Conservation (phyloP, 345 rosid genomes). For the rapeseed (Brassica napus) region Da-Ae NC_063446.1:41510501-41511000, state of each 20-base stretch:
- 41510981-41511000: constrained; percentile 33
- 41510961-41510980: constrained; percentile 30
- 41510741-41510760: constrained; percentile 12
- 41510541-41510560: constrained; percentile 36
- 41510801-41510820: constrained; percentile 20
- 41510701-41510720: constrained; percentile 17
- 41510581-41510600: constrained; percentile 14
- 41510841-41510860: constrained; percentile 37
- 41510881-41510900: constrained; percentile 43
- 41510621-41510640: background rate
- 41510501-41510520: constrained; percentile 87
- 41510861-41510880: constrained; percentile 34
- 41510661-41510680: constrained; percentile 4
- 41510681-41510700: constrained; percentile 21
- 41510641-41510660: constrained; percentile 7
- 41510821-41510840: constrained; percentile 43
- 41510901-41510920: constrained; percentile 52
- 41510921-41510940: constrained; percentile 56
- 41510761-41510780: constrained; percentile 9
- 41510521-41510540: constrained; percentile 77
- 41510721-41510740: constrained; percentile 2
- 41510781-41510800: background rate
- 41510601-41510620: background rate
- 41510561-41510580: constrained; percentile 18
- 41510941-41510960: constrained; percentile 12